Conservation (phyloP, 2,329 filamentous ascomycete species). For the Fonsecaea nubica region DNA sequence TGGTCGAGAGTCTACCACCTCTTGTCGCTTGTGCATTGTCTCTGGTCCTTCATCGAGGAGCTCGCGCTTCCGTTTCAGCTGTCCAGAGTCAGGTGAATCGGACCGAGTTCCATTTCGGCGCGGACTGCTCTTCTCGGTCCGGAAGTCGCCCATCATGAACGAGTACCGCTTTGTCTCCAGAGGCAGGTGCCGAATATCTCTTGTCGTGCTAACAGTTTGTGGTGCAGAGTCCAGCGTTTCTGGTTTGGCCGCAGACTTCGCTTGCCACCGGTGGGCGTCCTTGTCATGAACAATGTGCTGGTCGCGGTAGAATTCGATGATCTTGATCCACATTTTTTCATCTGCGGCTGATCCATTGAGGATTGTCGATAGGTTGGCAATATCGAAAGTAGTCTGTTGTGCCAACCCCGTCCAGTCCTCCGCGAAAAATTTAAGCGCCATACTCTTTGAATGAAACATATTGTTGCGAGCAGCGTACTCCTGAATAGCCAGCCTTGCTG, state of each 20-base stretch:
- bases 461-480: slow-evolving; percentile 10
- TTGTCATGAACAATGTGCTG: slow-evolving; percentile 1
- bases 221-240: background rate
- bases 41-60: slow-evolving; percentile 1
- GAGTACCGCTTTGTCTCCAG: background rate
- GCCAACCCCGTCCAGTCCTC: slow-evolving; percentile 1
- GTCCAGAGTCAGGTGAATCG: slow-evolving; percentile 6
- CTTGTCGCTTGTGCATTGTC: background rate
- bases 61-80: slow-evolving; percentile 7
- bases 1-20: background rate
- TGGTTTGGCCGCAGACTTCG: background rate
- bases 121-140: slow-evolving; percentile 7
- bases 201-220: background rate
- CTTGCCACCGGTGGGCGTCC: background rate
- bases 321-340: slow-evolving; percentile 4
- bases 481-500: slow-evolving; percentile 3
- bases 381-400: background rate
- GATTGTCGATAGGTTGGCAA: background rate
- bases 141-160: slow-evolving; percentile 10
- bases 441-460: slow-evolving; percentile 11
- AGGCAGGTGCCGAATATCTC: too few relatives aligned
- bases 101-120: slow-evolving; percentile 4
- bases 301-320: background rate
- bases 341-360: background rate
- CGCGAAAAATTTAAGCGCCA: slow-evolving; percentile 1